These are phyloP conservation scores for Rachicladosporium sp. DNA, from an alignment of 2,329 filamentous ascomycete genomes.

Conservation along the genomic window DNA sequence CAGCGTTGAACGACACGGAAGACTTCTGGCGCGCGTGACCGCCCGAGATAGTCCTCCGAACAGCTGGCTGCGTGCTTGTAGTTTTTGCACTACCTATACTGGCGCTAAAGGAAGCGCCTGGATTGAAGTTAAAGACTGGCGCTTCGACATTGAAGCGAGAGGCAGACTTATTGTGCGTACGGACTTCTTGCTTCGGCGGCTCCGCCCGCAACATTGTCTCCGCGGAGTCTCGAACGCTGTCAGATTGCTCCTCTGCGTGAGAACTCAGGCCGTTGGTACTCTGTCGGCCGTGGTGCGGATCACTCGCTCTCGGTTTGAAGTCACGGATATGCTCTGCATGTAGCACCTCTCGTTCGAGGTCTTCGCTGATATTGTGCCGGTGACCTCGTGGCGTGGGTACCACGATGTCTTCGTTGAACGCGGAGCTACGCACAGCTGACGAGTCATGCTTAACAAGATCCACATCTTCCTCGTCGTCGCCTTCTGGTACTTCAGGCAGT, in stretches of 20 bases:
- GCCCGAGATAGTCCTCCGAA: not conserved
- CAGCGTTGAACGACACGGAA: slow-evolving; percentile 48
- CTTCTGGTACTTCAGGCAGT: slow-evolving; percentile 62
- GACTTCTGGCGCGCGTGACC: slow-evolving; percentile 16
- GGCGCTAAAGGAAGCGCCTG: slow-evolving; percentile 26
- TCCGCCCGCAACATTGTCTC: too few relatives aligned
- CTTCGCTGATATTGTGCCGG: slow-evolving; percentile 62
- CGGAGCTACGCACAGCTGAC: slow-evolving; percentile 8
- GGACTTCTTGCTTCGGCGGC: slow-evolving; percentile 14
- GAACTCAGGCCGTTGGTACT: slow-evolving; percentile 11
- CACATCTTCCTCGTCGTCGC: slow-evolving; percentile 49
- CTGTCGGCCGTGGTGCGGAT: slow-evolving; percentile 28
- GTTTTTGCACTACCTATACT: slow-evolving; percentile 18
- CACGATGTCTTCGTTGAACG: slow-evolving; percentile 37
- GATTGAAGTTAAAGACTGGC: slow-evolving; percentile 24
- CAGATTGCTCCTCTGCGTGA: too few relatives aligned
- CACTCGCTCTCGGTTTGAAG: slow-evolving; percentile 49
- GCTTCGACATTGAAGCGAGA: slow-evolving; percentile 82
- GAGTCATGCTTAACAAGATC: slow-evolving; percentile 15
- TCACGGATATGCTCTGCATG: slow-evolving; percentile 61
- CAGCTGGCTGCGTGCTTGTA: too few relatives aligned
- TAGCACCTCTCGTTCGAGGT: slow-evolving; percentile 71
- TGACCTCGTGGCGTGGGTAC: slow-evolving; percentile 50
- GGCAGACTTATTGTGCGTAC: slow-evolving; percentile 30
- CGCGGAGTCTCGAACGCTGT: too few relatives aligned